These are phyloP conservation scores for Chytriomyces sp. DNA, from an alignment of 192 early-diverging fungal genomes.

Conservation along the genomic window DNA sequence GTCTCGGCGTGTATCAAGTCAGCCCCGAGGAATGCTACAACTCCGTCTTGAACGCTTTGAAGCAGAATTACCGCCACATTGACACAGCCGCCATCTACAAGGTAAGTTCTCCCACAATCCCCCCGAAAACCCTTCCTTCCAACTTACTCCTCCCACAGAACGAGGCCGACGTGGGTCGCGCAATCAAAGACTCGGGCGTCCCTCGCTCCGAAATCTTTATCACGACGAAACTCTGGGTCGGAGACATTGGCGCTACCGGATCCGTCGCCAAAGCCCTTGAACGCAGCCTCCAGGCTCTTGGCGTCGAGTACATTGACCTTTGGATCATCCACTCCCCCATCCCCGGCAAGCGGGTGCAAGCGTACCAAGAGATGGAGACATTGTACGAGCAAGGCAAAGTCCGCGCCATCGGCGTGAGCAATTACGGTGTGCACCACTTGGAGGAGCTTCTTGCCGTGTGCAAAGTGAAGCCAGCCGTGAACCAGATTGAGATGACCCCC, in stretches of 20 bases:
- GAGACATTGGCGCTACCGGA: slow-evolving; percentile 54
- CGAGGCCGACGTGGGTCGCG: slow-evolving; percentile 30
- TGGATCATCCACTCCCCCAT: slow-evolving; percentile 69
- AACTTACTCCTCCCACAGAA: slow-evolving; percentile 14
- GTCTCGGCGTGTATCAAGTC: slow-evolving; percentile 44
- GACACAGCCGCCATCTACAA: slow-evolving; percentile 51
- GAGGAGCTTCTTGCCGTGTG: slow-evolving; percentile 66
- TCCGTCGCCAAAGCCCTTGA: slow-evolving; percentile 52
- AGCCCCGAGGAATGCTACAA: slow-evolving; percentile 21
- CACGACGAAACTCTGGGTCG: slow-evolving; percentile 73
- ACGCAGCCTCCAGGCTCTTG: slow-evolving; percentile 53
- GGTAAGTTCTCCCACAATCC: slow-evolving; percentile 13
- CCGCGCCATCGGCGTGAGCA: slow-evolving; percentile 84
- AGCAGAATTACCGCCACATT: slow-evolving; percentile 45
- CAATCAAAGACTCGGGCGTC: slow-evolving; percentile 28
- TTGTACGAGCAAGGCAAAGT: slow-evolving; percentile 71
- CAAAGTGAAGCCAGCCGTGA: slow-evolving; percentile 76
- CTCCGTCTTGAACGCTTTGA: slow-evolving; percentile 33
- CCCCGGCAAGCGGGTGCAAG: slow-evolving; percentile 40
- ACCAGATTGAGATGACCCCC: slow-evolving; percentile 88
- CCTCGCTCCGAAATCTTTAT: slow-evolving; percentile 54
- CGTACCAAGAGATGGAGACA: slow-evolving; percentile 83
- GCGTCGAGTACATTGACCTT: slow-evolving; percentile 62
- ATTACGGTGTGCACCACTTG: slow-evolving; percentile 54
- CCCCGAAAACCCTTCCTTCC: background rate